Percentiles rank a stretch among this genome's conserved stretches.
Conservation (phyloP, 176 grass and related monocot species). For the Ananas comosus region DNA sequence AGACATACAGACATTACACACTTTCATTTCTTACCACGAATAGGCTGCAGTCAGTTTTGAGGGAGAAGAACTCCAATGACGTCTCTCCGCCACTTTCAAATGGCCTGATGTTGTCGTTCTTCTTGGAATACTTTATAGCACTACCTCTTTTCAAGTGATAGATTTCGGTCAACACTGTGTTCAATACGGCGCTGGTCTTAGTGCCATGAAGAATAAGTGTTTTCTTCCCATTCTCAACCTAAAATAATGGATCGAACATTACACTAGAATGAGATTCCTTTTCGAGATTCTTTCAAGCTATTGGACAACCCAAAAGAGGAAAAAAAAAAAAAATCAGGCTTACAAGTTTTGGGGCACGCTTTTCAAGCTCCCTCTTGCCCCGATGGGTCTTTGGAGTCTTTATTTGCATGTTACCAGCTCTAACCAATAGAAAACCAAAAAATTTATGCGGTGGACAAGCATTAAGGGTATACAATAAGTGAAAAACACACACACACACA, state of each 20-base stretch:
- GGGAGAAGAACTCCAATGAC: constrained; percentile 90
- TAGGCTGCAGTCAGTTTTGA: constrained; percentile 92
- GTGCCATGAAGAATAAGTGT: constrained; percentile 83
- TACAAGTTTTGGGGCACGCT: constrained; percentile 80
- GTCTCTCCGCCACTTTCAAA: constrained; percentile 85
- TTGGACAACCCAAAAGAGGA: background rate
- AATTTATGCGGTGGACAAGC: background rate
- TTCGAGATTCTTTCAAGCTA: background rate
- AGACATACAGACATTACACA: background rate
- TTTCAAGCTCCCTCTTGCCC: constrained; percentile 58
- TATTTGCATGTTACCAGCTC: constrained; percentile 28
- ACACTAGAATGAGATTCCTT: background rate
- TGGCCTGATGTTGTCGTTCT: constrained; percentile 78
- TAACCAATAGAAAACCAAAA: background rate
- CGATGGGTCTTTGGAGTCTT: constrained; percentile 48
- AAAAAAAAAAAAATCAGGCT: constrained; percentile 2
- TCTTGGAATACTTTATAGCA: constrained; percentile 78
- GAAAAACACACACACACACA: background rate
- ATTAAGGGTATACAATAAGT: background rate
- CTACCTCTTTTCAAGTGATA: constrained; percentile 78
- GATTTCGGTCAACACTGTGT: constrained; percentile 57
- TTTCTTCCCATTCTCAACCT: constrained; percentile 94
- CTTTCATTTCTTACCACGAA: constrained; percentile 45
- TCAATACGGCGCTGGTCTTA: constrained; percentile 66
- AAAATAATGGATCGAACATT: background rate